Percentiles rank a stretch among this genome's conserved stretches.
Conservation (phyloP, 2,329 filamentous ascomycete genomes). For the Cordyceps tenuipes region DNA sequence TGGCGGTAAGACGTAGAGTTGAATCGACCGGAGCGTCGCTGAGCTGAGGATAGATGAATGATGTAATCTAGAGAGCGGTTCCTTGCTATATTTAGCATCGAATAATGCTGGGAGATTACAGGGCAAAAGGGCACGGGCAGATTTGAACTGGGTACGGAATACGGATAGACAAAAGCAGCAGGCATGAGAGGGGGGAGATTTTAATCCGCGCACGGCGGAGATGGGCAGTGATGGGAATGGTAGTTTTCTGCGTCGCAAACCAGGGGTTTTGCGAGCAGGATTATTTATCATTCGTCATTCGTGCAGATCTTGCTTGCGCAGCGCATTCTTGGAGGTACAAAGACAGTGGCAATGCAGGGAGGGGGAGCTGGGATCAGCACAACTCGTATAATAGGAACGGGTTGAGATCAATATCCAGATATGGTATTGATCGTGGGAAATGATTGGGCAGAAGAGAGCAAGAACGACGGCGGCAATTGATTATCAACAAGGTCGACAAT, state of each 20-base stretch:
- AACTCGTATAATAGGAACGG: neutral
- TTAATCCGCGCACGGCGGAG: neutral
- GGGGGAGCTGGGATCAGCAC: neutral
- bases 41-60: neutral
- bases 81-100: neutral
- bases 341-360: neutral
- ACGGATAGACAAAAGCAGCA: neutral
- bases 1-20: neutral
- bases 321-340: no score
- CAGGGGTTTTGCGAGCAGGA: neutral
- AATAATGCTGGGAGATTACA: neutral
- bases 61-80: neutral
- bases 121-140: neutral
- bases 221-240: neutral
- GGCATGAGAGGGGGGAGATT: no score
- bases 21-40: neutral
- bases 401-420: neutral
- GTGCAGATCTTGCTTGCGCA: neutral
- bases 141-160: no score
- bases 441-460: neutral
- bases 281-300: neutral
- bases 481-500: neutral
- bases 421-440: slow-evolving; percentile 6
- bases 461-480: neutral
- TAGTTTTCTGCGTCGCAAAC: neutral